Percentiles rank a stretch among this genome's conserved stretches.
Evolutionary conservation across 805 yeast species (phyloP).

Genomic region (Metschnikowia chrysomelidarum): DNA sequence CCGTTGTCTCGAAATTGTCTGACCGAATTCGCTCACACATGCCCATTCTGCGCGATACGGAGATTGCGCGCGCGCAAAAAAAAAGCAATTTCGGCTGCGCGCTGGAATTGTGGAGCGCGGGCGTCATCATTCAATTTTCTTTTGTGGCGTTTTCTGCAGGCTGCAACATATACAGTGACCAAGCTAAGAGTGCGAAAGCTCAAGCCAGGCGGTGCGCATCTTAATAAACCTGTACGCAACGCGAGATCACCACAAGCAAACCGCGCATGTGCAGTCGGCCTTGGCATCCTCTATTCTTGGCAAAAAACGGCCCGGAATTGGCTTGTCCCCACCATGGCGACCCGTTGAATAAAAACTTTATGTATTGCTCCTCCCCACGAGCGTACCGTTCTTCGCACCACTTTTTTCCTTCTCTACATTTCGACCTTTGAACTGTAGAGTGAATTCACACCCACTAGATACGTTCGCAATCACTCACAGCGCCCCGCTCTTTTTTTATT

Average conservation of each 20-base stretch:
- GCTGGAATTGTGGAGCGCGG: constrained; percentile 1
- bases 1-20: too few relatives aligned
- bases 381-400: too few relatives aligned
- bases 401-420: too few relatives aligned
- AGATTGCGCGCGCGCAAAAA: constrained; percentile 1
- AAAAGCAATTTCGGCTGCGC: too few relatives aligned
- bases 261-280: constrained; percentile 5
- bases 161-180: constrained; percentile 1
- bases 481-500: background rate
- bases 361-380: too few relatives aligned
- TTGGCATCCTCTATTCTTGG: constrained; percentile 9
- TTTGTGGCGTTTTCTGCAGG: constrained; percentile 3
- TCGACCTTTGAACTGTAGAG: too few relatives aligned
- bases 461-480: background rate
- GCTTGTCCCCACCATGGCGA: too few relatives aligned
- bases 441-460: too few relatives aligned
- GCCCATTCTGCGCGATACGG: too few relatives aligned
- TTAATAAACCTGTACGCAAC: constrained; percentile 7
- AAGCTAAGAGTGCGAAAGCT: background rate
- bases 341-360: too few relatives aligned
- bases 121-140: constrained; percentile 1
- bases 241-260: constrained; percentile 9
- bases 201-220: constrained; percentile 9
- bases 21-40: too few relatives aligned
- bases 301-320: constrained; percentile 1